Conservation (phyloP, 768 basidiomycete genomes). For the Chalciporus sphaerocephalus region DNA sequence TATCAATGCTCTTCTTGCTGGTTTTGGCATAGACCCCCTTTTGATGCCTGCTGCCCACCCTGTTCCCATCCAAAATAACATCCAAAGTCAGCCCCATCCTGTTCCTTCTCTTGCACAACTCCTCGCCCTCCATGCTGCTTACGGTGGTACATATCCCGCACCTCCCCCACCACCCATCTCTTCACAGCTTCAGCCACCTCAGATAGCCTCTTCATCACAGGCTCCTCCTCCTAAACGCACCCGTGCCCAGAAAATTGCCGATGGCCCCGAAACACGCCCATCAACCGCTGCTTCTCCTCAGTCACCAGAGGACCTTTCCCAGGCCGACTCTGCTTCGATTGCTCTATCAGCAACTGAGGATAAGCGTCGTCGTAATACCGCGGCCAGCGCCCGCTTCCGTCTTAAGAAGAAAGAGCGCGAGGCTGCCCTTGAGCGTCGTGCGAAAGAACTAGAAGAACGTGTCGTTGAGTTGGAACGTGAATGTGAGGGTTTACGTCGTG, state of each 20-base stretch:
- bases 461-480: slow-evolving; percentile 85
- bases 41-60: slow-evolving; percentile 28
- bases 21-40: slow-evolving; percentile 44
- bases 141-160: slow-evolving; percentile 22
- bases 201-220: slow-evolving; percentile 12
- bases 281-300: slow-evolving; percentile 30
- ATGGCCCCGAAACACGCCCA: slow-evolving; percentile 14
- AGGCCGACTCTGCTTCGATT: slow-evolving; percentile 11
- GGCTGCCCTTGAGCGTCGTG: slow-evolving; percentile 77
- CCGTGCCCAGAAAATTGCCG: slow-evolving; percentile 47
- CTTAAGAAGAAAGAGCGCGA: slow-evolving; percentile 96
- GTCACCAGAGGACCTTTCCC: slow-evolving; percentile 28
- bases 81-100: slow-evolving; percentile 16
- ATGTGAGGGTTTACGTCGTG: slow-evolving; percentile 80
- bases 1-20: slow-evolving; percentile 34
- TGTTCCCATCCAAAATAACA: slow-evolving; percentile 26
- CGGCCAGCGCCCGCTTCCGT: slow-evolving; percentile 89
- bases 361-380: slow-evolving; percentile 90
- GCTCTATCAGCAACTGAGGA: slow-evolving; percentile 65
- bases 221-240: slow-evolving; percentile 44
- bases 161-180: slow-evolving; percentile 14
- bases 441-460: slow-evolving; percentile 78
- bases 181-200: slow-evolving; percentile 13
- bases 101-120: slow-evolving; percentile 67
- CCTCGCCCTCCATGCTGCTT: slow-evolving; percentile 53